Percentiles rank a stretch among this genome's conserved stretches.
phyloP scores from a whole-genome alignment of 805 yeast species.

The Saccharomycopsis synnaedendra region DNA sequence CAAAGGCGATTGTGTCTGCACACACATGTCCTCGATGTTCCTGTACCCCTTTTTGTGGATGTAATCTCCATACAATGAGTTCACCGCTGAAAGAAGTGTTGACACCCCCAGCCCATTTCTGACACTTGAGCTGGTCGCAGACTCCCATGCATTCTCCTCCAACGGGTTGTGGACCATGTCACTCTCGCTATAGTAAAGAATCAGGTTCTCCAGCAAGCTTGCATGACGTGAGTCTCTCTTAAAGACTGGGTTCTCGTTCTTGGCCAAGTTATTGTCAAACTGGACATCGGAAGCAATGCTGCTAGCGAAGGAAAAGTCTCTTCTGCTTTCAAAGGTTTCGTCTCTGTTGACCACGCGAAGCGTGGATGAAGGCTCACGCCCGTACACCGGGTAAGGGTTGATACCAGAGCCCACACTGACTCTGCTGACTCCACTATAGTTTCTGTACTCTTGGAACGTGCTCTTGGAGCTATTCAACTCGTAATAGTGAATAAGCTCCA shows the following conservation, averaged over 20 bases:
- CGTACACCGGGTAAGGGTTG: too few species aligned
- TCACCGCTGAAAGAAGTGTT: constrained; percentile 15
- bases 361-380: background rate
- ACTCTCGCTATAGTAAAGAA: constrained; percentile 14
- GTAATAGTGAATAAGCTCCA: constrained; percentile 9
- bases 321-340: background rate
- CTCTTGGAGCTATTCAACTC: background rate
- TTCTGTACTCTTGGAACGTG: background rate
- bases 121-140: constrained; percentile 3
- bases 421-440: too few species aligned
- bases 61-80: constrained; percentile 15
- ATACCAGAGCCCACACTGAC: too few species aligned
- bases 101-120: constrained; percentile 3
- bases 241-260: background rate
- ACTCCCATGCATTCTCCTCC: constrained; percentile 7
- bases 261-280: constrained; percentile 9
- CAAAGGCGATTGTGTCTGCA: constrained; percentile 5
- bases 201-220: constrained; percentile 7
- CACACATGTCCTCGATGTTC: constrained; percentile 14
- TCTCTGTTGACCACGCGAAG: background rate
- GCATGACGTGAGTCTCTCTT: background rate
- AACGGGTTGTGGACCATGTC: constrained; percentile 13
- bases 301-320: constrained; percentile 15
- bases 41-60: constrained; percentile 9
- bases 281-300: constrained; percentile 16